phyloP scores from a whole-genome alignment of 257 asterid species.

The Solanum ossicruentum region DNA sequence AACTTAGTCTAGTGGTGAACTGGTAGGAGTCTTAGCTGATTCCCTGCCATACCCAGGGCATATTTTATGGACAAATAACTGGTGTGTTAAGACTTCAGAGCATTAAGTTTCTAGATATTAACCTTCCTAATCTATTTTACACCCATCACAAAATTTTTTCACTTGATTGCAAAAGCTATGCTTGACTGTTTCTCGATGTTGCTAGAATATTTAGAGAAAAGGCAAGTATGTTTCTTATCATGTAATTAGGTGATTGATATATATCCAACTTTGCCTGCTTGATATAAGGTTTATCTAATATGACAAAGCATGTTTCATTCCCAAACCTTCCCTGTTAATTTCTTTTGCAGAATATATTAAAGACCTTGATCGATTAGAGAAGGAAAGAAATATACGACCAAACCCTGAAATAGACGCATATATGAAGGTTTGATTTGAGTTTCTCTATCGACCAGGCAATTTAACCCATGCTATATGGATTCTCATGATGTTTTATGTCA shows the following conservation, averaged over 20 bases:
- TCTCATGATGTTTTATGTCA: background rate
- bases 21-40: background rate
- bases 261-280: background rate
- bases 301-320: background rate
- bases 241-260: background rate
- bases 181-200: background rate
- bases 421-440: constrained; percentile 51
- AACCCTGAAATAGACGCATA: constrained; percentile 74
- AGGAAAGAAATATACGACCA: constrained; percentile 59
- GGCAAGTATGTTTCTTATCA: background rate
- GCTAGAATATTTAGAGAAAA: background rate
- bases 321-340: background rate
- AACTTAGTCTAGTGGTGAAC: background rate
- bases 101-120: background rate
- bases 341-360: constrained; percentile 43
- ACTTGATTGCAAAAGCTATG: background rate
- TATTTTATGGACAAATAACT: background rate
- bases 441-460: background rate
- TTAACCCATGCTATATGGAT: background rate
- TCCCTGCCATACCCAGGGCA: background rate
- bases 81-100: background rate
- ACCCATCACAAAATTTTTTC: background rate
- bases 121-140: background rate
- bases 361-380: constrained; percentile 56
- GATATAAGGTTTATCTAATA: background rate